These are phyloP conservation scores for Pleurotus pulmonarius DNA, from an alignment of 768 basidiomycete species.

Conservation along the genomic window DNA sequence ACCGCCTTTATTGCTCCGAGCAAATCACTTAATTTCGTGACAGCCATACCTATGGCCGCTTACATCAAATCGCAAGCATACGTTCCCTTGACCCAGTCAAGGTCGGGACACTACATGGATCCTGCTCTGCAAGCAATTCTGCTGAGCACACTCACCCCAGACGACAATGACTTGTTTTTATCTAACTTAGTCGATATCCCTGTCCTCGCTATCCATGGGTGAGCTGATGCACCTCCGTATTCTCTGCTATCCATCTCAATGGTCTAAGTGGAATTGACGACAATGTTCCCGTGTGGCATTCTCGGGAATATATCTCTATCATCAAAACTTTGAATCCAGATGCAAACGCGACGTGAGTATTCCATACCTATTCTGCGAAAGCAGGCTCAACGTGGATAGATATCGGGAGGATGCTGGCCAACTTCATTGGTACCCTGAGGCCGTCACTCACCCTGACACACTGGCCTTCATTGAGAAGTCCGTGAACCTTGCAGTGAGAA, in stretches of 20 bases:
- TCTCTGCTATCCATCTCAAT: too few relatives aligned
- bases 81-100: constrained; percentile 66
- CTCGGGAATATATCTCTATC: constrained; percentile 58
- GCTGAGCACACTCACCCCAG: constrained; percentile 69
- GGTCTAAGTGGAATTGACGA: constrained; percentile 63
- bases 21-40: neutral
- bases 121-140: constrained; percentile 70
- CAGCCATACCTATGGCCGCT: constrained; percentile 74
- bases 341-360: constrained; percentile 48
- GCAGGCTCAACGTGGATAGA: constrained; percentile 26
- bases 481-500: neutral
- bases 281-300: constrained; percentile 88
- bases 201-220: constrained; percentile 80
- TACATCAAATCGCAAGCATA: constrained; percentile 90
- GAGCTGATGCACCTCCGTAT: constrained; percentile 15
- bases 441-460: constrained; percentile 54
- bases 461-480: constrained; percentile 44
- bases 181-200: constrained; percentile 72
- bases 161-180: constrained; percentile 85
- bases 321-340: constrained; percentile 54
- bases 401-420: constrained; percentile 59
- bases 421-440: constrained; percentile 67
- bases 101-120: constrained; percentile 77
- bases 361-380: neutral
- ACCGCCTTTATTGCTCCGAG: constrained; percentile 1